Base-by-base conservation (phyloP, 768 basidiomycete species). In the Cyclocybe cylindracea region DNA sequence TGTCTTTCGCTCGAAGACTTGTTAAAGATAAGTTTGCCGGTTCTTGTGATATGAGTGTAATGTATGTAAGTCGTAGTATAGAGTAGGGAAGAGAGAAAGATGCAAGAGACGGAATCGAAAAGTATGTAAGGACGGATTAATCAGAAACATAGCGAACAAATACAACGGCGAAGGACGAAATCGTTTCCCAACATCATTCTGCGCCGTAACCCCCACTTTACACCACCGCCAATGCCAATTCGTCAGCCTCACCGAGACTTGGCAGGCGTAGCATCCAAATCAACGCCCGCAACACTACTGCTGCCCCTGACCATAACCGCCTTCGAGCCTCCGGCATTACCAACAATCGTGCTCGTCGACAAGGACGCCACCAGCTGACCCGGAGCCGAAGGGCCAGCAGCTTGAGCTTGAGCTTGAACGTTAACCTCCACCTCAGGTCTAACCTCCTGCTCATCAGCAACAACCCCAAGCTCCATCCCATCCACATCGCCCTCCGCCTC, bases 401-500 rank as follows among this genome's bases (percentile, higher is more conserved):
- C 24, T 5, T 24, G 24, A 24, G 16, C 16, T 19, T 35, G 14
- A 36, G 19, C 18, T n/a, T 34, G 33, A 33, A 1, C 44, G 6
- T 45, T 2, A 34, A 10, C 11, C n/a, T 31, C 33, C 31, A 31
- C 9, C 11, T 45, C 44, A 33, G 44, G 31, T 16, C 19, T 38
- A 9, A 36, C 36, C n/a, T 38, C 36, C 7, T 32, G 11, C 7
- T 10, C 32, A 39, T 53, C 46, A 37, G 44, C 36, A 11, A 49
- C 46, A 35, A 44, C 51, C 24, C 38, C 39, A 13, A 48, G 37
- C 38, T 50, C 42, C 47, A 50, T 9, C 16, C 18, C 57, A 35
- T 53, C 53, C 10, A 50, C 46, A 41, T 59, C 58, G 34, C 55
- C 50, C 43, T 55, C 54, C 11, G 31, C 55, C 35, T 59, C 53